Conservation (phyloP, 202 grass and related monocot species). For the Elaeis oleifera region DNA sequence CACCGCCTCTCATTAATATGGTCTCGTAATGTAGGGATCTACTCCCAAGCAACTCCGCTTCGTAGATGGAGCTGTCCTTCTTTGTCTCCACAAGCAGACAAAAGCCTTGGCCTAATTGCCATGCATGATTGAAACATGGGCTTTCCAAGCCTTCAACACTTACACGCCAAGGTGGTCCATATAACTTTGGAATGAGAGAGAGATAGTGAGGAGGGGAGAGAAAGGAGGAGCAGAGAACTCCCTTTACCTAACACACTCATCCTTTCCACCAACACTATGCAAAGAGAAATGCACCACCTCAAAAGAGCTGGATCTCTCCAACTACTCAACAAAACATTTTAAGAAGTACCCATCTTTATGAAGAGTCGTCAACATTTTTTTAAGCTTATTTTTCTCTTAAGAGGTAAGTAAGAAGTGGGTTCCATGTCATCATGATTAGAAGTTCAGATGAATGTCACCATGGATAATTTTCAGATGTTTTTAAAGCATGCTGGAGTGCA, state of each 20-base stretch:
- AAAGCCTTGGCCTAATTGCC: constrained; percentile 1
- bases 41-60: too few species aligned
- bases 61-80: background rate
- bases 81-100: constrained; percentile 9
- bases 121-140: constrained; percentile 12
- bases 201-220: background rate
- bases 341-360: background rate
- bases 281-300: constrained; percentile 5
- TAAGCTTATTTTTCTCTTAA: too few species aligned
- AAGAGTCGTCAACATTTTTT: background rate
- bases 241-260: constrained; percentile 12
- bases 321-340: constrained; percentile 1
- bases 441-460: too few species aligned
- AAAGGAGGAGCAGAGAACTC: background rate
- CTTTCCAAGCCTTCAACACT: background rate
- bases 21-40: too few species aligned
- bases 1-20: too few species aligned
- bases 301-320: background rate
- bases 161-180: constrained; percentile 13
- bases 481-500: too few species aligned
- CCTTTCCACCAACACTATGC: background rate
- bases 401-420: too few species aligned
- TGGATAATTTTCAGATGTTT: too few species aligned
- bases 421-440: too few species aligned
- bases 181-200: background rate